phyloP scores from a whole-genome alignment of 2,329 filamentous ascomycete genomes.

The Ophiostoma montium region DNA sequence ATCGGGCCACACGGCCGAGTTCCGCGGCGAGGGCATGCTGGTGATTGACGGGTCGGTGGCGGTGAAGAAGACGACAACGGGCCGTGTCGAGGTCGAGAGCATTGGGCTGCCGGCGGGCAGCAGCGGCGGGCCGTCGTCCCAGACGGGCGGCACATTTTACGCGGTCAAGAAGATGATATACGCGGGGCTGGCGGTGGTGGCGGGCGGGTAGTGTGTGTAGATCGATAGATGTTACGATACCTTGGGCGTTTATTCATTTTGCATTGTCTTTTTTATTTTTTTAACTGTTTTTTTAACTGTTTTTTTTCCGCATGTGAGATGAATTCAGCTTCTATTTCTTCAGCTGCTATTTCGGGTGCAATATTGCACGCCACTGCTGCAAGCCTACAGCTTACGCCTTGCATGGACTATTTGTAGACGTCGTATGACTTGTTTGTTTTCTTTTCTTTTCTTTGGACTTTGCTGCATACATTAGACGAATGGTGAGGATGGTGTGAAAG shows the following conservation, averaged over 20 bases:
- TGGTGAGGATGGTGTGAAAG: too few relatives aligned
- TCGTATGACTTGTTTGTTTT: too few relatives aligned
- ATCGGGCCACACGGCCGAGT: constrained; percentile 76
- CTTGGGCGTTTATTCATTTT: too few relatives aligned
- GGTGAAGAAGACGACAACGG: constrained; percentile 77
- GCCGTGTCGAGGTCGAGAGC: constrained; percentile 76
- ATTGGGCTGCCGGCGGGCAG: constrained; percentile 40
- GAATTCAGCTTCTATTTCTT: not conserved
- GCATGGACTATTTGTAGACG: too few relatives aligned
- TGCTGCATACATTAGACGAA: too few relatives aligned
- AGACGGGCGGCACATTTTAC: constrained; percentile 56
- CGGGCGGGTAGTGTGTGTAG: constrained; percentile 40
- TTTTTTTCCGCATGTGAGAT: not conserved
- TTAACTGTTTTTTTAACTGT: not conserved
- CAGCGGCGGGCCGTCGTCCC: constrained; percentile 25
- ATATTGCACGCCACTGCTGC: too few relatives aligned
- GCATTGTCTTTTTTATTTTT: not conserved
- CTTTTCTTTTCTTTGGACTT: too few relatives aligned
- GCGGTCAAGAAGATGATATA: constrained; percentile 87
- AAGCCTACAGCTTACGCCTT: too few relatives aligned
- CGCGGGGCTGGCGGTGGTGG: constrained; percentile 82
- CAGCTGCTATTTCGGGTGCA: too few relatives aligned
- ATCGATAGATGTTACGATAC: not conserved
- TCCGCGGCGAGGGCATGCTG: constrained; percentile 81
- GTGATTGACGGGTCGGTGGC: constrained; percentile 80